Percentiles rank a stretch among this genome's conserved stretches.
phyloP scores from a whole-genome alignment of 805 yeast species.

The Wickerhamomyces chaumierensis region DNA sequence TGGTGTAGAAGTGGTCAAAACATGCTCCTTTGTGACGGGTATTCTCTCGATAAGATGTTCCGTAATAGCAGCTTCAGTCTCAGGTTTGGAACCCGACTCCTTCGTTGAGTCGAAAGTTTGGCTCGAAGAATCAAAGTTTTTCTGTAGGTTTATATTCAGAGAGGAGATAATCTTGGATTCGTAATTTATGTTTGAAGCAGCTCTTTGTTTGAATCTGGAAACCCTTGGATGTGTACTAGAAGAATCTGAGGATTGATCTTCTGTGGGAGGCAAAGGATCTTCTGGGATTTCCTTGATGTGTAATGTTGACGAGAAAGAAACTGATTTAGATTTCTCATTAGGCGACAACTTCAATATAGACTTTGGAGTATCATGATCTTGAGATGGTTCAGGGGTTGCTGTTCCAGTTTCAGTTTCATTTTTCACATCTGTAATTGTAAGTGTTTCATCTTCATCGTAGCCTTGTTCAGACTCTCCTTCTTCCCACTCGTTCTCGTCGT shows the following conservation, averaged over 20 bases:
- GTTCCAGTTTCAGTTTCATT: too few species aligned
- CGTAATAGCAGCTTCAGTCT: too few species aligned
- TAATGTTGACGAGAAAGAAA: slow-evolving; percentile 38
- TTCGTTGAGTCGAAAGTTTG: too few species aligned
- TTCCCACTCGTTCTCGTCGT: slow-evolving; percentile 21
- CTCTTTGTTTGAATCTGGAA: slow-evolving; percentile 18
- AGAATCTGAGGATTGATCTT: background rate
- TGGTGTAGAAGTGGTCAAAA: too few species aligned
- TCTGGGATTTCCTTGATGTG: slow-evolving; percentile 53
- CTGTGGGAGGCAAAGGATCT: background rate
- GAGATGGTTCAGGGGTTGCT: too few species aligned
- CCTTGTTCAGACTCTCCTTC: slow-evolving; percentile 8
- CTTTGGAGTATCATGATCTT: background rate
- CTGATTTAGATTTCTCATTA: slow-evolving; percentile 29
- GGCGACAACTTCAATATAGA: slow-evolving; percentile 2
- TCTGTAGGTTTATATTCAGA: background rate
- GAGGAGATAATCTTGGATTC: background rate
- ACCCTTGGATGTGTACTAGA: slow-evolving; percentile 6
- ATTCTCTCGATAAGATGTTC: background rate
- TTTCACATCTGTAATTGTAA: too few species aligned
- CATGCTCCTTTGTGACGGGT: background rate
- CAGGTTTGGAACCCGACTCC: too few species aligned
- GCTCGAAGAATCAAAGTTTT: too few species aligned
- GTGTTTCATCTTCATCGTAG: background rate
- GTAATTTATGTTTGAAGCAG: background rate